A percentile compares a stretch with the other conserved stretches of the same genome.
Conservation (phyloP, 768 basidiomycete genomes). For the Dioszegia aurantiaca region DNA sequence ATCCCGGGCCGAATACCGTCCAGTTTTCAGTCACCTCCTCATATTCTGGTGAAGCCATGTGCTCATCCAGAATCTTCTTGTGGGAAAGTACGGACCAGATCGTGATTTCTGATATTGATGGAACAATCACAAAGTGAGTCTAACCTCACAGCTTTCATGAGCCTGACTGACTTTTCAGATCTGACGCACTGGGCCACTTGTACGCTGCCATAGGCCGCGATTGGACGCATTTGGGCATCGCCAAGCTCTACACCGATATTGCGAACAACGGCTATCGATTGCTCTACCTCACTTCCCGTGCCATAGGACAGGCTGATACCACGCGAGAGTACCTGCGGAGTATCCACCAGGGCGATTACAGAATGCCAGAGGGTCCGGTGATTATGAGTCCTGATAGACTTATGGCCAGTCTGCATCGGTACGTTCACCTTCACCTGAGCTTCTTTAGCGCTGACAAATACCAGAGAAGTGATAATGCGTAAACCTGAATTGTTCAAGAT, state of each 20-base stretch:
- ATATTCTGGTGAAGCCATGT: constrained; percentile 67
- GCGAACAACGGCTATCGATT: constrained; percentile 93
- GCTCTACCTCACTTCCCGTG: constrained; percentile 93
- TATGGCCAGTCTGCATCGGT: constrained; percentile 93
- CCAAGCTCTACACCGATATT: constrained; percentile 95
- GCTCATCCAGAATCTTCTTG: constrained; percentile 87
- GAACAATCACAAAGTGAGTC: constrained; percentile 92
- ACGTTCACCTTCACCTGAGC: constrained; percentile 32
- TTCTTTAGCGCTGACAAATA: neutral
- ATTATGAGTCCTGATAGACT: constrained; percentile 97
- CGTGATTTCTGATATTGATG: constrained; percentile 96
- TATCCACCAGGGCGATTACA: constrained; percentile 92
- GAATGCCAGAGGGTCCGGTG: constrained; percentile 95
- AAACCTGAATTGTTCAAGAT: constrained; percentile 99
- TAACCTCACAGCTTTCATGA: neutral
- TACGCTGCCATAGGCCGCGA: constrained; percentile 97
- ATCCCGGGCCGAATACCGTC: constrained; percentile 82
- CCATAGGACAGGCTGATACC: constrained; percentile 96
- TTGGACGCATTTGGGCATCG: constrained; percentile 96
- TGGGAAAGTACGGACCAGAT: constrained; percentile 90
- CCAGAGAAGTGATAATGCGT: constrained; percentile 94
- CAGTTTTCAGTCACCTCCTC: constrained; percentile 88
- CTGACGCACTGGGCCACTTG: constrained; percentile 92
- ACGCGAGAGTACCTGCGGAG: constrained; percentile 91
- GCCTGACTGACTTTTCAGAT: constrained; percentile 57